Conservation (phyloP, 1,284 basidiomycete genomes). For the Stygiomarasmius scandens region DNA sequence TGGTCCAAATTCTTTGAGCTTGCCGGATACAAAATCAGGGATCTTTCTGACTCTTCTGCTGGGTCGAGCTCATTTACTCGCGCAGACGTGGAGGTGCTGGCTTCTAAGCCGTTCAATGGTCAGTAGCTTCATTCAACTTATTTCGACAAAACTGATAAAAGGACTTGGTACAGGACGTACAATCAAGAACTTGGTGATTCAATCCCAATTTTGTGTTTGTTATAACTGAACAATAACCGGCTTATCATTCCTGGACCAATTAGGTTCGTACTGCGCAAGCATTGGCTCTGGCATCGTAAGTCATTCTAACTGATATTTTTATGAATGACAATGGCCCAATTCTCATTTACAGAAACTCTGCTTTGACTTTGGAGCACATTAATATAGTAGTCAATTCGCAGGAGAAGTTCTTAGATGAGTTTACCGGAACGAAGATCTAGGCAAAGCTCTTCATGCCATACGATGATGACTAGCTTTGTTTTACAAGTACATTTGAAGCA, state of each 20-base stretch:
- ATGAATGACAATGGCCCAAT: too few species aligned
- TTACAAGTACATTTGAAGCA: too few species aligned
- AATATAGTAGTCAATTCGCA: constrained; percentile 13
- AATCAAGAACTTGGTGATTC: constrained; percentile 14
- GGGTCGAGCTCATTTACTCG: not conserved
- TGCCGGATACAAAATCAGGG: constrained; percentile 12
- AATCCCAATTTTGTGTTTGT: not conserved
- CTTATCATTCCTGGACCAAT: not conserved
- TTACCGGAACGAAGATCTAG: constrained; percentile 1
- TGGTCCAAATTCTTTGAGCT: constrained; percentile 23
- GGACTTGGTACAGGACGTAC: constrained; percentile 8
- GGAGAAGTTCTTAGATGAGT: constrained; percentile 15
- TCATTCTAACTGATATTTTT: not conserved
- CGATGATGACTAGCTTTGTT: too few species aligned
- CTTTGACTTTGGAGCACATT: constrained; percentile 9
- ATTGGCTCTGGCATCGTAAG: constrained; percentile 10
- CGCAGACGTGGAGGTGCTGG: constrained; percentile 7
- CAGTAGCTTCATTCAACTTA: not conserved
- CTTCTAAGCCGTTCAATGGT: constrained; percentile 15
- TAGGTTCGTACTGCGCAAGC: constrained; percentile 15
- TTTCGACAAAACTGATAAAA: not conserved
- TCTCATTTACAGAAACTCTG: not conserved
- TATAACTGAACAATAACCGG: not conserved
- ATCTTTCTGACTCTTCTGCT: not conserved
- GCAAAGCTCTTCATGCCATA: too few species aligned